A percentile compares a stretch with the other conserved stretches of the same genome.
These are phyloP conservation scores for Fomitiporia mediterranea DNA, from an alignment of 1,284 basidiomycete genomes.

Conservation along the genomic window DNA sequence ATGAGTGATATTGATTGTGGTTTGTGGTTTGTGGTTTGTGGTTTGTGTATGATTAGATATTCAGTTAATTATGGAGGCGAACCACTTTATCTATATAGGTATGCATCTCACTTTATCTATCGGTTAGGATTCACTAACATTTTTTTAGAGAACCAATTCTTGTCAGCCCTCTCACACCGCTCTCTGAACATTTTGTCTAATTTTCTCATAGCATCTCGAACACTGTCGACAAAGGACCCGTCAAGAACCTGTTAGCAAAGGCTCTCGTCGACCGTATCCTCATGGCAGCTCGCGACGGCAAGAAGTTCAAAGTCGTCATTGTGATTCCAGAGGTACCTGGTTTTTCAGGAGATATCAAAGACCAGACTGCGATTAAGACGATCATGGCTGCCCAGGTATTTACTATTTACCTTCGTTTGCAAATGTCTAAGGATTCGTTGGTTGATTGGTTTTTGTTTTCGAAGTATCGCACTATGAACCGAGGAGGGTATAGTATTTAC, in stretches of 20 bases:
- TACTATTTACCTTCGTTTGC: not conserved
- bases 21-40: not conserved
- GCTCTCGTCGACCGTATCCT: conserved; percentile 83
- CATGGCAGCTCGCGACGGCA: conserved; percentile 62
- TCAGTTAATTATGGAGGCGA: conserved; percentile 77
- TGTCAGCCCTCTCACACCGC: conserved; percentile 48
- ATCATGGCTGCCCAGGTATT: conserved; percentile 72
- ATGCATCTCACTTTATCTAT: conserved; percentile 23
- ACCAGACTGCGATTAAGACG: conserved; percentile 62
- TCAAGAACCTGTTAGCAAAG: conserved; percentile 78
- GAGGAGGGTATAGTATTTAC: conserved; percentile 83
- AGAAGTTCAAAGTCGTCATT: conserved; percentile 83
- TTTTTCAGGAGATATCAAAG: conserved; percentile 79
- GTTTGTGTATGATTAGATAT: conserved; percentile 45
- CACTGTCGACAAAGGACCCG: conserved; percentile 57
- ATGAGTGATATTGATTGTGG: not conserved
- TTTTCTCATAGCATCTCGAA: conserved; percentile 60
- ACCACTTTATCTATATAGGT: conserved; percentile 89
- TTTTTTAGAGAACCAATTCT: conserved; percentile 84
- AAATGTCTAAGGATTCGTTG: not conserved
- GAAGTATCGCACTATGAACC: conserved; percentile 77
- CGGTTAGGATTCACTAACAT: not conserved
- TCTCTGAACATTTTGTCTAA: not conserved
- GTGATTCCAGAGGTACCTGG: conserved; percentile 81
- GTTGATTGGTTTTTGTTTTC: not conserved